Percentiles rank a stretch among this genome's conserved stretches.
phyloP scores from a whole-genome alignment of 1,139 yeast genomes.

The Hansenula lynferdii region DNA sequence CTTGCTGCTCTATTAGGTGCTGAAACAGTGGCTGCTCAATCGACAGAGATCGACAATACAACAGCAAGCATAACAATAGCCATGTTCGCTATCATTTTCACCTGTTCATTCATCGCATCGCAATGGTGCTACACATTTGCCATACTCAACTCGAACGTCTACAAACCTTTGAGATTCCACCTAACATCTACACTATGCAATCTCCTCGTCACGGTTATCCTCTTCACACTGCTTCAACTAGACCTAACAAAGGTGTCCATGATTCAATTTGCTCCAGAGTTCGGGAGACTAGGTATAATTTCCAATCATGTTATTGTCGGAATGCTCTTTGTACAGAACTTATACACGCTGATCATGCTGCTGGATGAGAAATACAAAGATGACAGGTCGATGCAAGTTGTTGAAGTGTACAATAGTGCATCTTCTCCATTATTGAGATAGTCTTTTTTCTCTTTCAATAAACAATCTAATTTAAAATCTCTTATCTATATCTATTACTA shows the following conservation, averaged over 20 bases:
- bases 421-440: not conserved
- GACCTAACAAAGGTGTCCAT: not conserved
- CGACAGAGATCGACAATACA: not conserved
- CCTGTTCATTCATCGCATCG: conserved; percentile 8
- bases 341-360: not conserved
- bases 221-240: not conserved
- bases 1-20: conserved; percentile 13
- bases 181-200: conserved; percentile 1
- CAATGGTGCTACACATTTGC: conserved; percentile 12
- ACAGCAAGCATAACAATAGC: not conserved
- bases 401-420: not conserved
- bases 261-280: not conserved
- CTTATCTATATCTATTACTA: too few relatives aligned
- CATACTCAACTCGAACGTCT: conserved; percentile 16
- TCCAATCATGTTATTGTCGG: not conserved
- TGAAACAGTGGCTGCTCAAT: conserved; percentile 7
- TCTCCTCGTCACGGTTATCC: not conserved
- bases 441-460: too few relatives aligned
- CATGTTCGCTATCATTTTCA: conserved; percentile 3
- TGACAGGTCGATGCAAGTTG: not conserved
- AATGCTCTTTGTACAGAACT: not conserved
- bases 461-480: too few relatives aligned
- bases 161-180: conserved; percentile 8
- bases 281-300: not conserved
- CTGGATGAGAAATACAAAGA: not conserved